Base-by-base conservation (phyloP, 2,329 filamentous ascomycete genomes). In the Elsinoe perseae region DNA sequence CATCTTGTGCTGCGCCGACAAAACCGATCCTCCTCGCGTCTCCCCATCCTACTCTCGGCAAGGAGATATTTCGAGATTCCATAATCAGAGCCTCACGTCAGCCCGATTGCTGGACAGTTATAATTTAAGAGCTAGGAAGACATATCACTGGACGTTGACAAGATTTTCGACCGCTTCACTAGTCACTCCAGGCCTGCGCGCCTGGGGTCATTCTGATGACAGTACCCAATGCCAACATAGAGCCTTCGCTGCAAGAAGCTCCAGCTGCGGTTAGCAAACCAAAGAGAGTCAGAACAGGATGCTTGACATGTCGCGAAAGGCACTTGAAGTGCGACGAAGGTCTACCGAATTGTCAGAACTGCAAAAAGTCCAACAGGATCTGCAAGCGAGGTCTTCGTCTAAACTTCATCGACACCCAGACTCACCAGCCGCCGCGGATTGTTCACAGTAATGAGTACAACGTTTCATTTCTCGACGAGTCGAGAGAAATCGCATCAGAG, bases 241-340 rank as follows among this genome's bases (percentile, higher is more conserved):
- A 69, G 18, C 38, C 40, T 55, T 66, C 61, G 56, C 62, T 64
- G 40, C 65, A 65, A 54, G 66, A 66, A 56, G 63, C 59, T 34
- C 65, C 66, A 27, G 65, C 61, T 23, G 62, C 66, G 7, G 66
- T 69, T 21, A 71, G 66, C 60, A 92, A 91, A 69, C 84, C 89
- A n/a, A 92, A 86, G 72, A 80, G 91, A 61, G 89, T 95, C 16
- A 83, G 92, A 46, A 96, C 91, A 2, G 91, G 91, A 34, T 96
- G 91, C 69, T 74, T 95, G 62, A 96, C 91, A 2, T 96, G 91
- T 70, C 80, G 91, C 63, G 87, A 95, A 69, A 78, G 90, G 46
- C 91, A 95, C 75, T 75, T 95, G 53, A 95, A 95, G 70, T 95
- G 91, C 69, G 91, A 95, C 66, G 89, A 95, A 70, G 84, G 77